phyloP scores from a whole-genome alignment of 2,329 filamentous ascomycete species.

The Xylariaceae sp. region DNA sequence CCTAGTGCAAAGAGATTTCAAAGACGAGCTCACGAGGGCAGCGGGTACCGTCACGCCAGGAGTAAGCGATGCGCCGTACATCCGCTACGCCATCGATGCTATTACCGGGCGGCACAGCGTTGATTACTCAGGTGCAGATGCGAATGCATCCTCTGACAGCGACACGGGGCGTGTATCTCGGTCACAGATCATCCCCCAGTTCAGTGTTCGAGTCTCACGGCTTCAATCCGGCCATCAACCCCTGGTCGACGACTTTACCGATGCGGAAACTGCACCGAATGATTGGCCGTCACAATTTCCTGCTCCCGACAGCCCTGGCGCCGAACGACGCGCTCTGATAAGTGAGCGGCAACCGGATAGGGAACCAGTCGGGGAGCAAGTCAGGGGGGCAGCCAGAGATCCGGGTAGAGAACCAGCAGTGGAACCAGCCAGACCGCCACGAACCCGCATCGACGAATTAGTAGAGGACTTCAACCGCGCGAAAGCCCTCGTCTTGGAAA shows the following conservation, averaged over 20 bases:
- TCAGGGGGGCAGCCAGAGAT: neutral
- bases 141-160: conserved; percentile 18
- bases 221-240: conserved; percentile 11
- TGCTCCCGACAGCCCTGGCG: neutral
- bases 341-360: neutral
- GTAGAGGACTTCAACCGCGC: conserved; percentile 10
- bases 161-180: conserved; percentile 20
- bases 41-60: conserved; percentile 64
- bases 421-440: neutral
- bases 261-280: conserved; percentile 7
- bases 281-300: conserved; percentile 4
- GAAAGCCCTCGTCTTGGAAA: conserved; percentile 8
- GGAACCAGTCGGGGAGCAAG: neutral
- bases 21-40: conserved; percentile 49
- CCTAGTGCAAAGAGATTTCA: conserved; percentile 37
- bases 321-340: neutral
- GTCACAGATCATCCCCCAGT: conserved; percentile 24
- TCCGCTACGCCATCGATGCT: conserved; percentile 85
- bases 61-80: conserved; percentile 79
- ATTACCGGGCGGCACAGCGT: conserved; percentile 72
- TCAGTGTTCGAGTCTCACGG: conserved; percentile 11
- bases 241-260: neutral
- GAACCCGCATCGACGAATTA: conserved; percentile 9
- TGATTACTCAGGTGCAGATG: conserved; percentile 41
- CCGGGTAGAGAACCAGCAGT: neutral